Evolutionary conservation across 805 yeast genomes (phyloP).

Genomic region (Wickerhamomyces canadensis): DNA sequence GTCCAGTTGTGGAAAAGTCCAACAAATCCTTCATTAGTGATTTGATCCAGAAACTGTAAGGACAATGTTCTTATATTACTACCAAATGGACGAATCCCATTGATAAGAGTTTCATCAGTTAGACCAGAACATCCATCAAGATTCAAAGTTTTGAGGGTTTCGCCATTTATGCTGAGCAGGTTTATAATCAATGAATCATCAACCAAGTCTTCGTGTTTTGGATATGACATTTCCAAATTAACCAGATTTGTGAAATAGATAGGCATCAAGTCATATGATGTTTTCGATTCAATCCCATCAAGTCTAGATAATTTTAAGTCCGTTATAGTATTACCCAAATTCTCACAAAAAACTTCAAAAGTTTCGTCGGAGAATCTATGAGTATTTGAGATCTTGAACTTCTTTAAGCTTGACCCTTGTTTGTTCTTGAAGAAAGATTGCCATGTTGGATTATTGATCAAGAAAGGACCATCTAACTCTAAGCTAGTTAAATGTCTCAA

Average conservation of each 20-base stretch:
- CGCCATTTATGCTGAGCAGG: constrained; percentile 57
- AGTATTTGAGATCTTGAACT: constrained; percentile 69
- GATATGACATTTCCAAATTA: constrained; percentile 62
- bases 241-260: constrained; percentile 51
- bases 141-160: constrained; percentile 47
- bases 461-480: constrained; percentile 83
- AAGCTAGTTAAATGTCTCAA: constrained; percentile 49
- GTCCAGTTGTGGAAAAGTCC: constrained; percentile 54
- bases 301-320: constrained; percentile 58
- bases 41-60: constrained; percentile 50
- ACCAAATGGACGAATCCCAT: constrained; percentile 57
- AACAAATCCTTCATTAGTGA: constrained; percentile 64
- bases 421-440: constrained; percentile 53
- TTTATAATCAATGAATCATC: constrained; percentile 63
- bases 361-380: constrained; percentile 75
- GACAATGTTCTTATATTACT: constrained; percentile 53
- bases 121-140: constrained; percentile 72
- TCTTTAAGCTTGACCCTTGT: constrained; percentile 47
- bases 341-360: constrained; percentile 53
- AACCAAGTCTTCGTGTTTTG: constrained; percentile 57
- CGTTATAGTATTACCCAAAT: constrained; percentile 52
- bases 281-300: constrained; percentile 60
- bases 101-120: constrained; percentile 55
- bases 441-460: constrained; percentile 78
- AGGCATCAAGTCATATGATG: constrained; percentile 59